Evolutionary conservation across 176 grass and related monocot species (phyloP).

Genomic region (Carex parvula): DNA sequence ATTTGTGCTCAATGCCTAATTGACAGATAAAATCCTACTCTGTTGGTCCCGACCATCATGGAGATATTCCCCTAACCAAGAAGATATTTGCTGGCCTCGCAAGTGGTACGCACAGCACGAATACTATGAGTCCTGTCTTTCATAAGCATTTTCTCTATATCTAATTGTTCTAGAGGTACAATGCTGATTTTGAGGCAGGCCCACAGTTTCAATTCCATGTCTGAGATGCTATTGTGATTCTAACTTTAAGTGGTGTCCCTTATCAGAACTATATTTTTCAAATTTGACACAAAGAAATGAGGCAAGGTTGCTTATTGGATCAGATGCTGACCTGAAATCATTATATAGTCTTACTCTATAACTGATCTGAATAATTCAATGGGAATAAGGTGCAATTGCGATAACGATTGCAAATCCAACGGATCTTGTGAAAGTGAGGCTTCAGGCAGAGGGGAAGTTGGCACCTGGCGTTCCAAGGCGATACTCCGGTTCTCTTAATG

Average conservation of each 20-base stretch:
- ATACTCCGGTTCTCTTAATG: slow-evolving; percentile 71
- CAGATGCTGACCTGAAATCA: background rate
- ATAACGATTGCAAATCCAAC: slow-evolving; percentile 86
- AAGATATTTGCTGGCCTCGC: slow-evolving; percentile 85
- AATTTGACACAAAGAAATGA: background rate
- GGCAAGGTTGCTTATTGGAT: background rate
- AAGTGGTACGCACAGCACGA: slow-evolving; percentile 39
- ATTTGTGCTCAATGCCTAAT: background rate
- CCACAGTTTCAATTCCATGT: background rate
- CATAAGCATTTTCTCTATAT: background rate
- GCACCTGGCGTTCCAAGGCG: slow-evolving; percentile 57
- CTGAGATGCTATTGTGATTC: background rate
- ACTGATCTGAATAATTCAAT: slow-evolving; percentile 2
- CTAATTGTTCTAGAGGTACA: background rate
- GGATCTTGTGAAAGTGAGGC: slow-evolving; percentile 90
- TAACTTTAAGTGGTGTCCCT: background rate
- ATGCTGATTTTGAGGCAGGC: background rate
- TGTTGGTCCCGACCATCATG: slow-evolving; percentile 69
- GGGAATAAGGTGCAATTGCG: slow-evolving; percentile 67
- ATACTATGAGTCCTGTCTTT: background rate
- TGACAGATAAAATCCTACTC: slow-evolving; percentile 70
- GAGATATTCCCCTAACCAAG: slow-evolving; percentile 71
- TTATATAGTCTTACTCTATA: background rate
- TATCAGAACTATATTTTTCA: background rate
- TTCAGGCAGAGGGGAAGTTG: slow-evolving; percentile 87